Conservation (phyloP, 1,284 basidiomycete species). For the Ceratobasidium sp. region DNA sequence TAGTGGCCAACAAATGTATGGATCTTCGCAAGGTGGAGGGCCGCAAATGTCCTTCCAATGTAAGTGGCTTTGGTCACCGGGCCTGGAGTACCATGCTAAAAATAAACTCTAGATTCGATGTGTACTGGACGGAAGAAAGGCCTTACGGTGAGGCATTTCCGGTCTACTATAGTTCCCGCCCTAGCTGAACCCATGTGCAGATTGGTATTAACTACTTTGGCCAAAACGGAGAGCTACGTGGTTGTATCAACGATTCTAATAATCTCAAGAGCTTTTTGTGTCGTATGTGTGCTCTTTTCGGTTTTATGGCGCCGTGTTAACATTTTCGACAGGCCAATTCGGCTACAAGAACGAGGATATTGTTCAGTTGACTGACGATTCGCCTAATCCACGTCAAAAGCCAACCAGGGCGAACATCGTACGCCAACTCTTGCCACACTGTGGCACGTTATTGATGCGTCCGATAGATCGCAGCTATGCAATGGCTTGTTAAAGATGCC, state of each 20-base stretch:
- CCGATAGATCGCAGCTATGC: constrained; percentile 80
- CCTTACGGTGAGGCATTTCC: constrained; percentile 67
- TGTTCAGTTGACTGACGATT: constrained; percentile 86
- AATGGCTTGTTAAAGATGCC: constrained; percentile 87
- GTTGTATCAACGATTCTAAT: constrained; percentile 89
- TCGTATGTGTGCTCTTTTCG: constrained; percentile 58
- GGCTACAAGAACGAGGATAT: constrained; percentile 84
- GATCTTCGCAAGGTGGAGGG: constrained; percentile 25
- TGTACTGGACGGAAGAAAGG: constrained; percentile 85
- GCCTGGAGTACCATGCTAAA: neutral
- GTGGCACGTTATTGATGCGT: neutral
- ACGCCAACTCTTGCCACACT: constrained; percentile 50
- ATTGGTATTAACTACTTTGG: constrained; percentile 87
- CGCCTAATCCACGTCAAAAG: constrained; percentile 66
- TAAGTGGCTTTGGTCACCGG: neutral
- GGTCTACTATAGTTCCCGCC: constrained; percentile 13
- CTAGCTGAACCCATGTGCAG: constrained; percentile 56
- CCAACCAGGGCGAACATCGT: constrained; percentile 89
- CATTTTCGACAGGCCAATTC: constrained; percentile 62
- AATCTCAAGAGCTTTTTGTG: constrained; percentile 81
- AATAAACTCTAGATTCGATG: constrained; percentile 66
- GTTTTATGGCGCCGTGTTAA: neutral
- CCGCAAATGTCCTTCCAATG: constrained; percentile 38
- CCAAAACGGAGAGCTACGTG: constrained; percentile 69
- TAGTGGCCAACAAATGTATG: constrained; percentile 30